Evolutionary conservation across 2,329 filamentous ascomycete species (phyloP).

Genomic region (Aspergillus sp.): DNA sequence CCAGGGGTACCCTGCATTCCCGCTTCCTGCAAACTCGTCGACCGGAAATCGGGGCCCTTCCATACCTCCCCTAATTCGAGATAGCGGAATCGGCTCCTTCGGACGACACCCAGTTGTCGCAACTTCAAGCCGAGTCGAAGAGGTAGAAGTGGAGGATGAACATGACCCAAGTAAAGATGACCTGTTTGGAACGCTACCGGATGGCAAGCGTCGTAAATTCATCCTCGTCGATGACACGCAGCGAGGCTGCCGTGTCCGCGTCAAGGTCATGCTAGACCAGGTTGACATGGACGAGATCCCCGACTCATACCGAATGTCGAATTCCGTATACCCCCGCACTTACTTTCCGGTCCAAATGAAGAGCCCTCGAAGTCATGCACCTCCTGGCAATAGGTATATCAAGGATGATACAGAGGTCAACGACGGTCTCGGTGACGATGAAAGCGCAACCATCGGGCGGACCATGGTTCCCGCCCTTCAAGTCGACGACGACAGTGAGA

Average conservation of each 20-base stretch:
- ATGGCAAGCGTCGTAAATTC: slow-evolving; percentile 91
- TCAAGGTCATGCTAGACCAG: slow-evolving; percentile 87
- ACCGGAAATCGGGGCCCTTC: slow-evolving; percentile 55
- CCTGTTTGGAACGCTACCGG: slow-evolving; percentile 84
- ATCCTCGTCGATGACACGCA: slow-evolving; percentile 91
- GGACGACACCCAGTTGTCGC: slow-evolving; percentile 34
- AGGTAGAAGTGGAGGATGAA: slow-evolving; percentile 23
- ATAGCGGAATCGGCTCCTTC: slow-evolving; percentile 49
- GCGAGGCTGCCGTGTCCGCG: slow-evolving; percentile 75
- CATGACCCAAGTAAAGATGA: slow-evolving; percentile 53
- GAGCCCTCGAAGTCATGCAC: slow-evolving; percentile 68
- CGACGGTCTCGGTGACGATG: slow-evolving; percentile 31
- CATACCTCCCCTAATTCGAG: slow-evolving; percentile 66
- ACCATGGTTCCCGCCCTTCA: slow-evolving; percentile 60
- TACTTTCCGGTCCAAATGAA: slow-evolving; percentile 96
- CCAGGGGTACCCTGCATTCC: slow-evolving; percentile 66
- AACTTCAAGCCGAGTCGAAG: slow-evolving; percentile 28
- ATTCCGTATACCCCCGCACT: slow-evolving; percentile 85
- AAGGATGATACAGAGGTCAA: slow-evolving; percentile 63
- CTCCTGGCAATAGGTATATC: slow-evolving; percentile 74
- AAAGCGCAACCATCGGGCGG: slow-evolving; percentile 36
- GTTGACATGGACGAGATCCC: slow-evolving; percentile 96
- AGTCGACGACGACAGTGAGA: slow-evolving; percentile 70
- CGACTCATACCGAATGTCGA: slow-evolving; percentile 87
- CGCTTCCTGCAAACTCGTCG: slow-evolving; percentile 52